These are phyloP conservation scores for Termitomyces sp. DNA, from an alignment of 768 basidiomycete genomes.

Conservation along the genomic window DNA sequence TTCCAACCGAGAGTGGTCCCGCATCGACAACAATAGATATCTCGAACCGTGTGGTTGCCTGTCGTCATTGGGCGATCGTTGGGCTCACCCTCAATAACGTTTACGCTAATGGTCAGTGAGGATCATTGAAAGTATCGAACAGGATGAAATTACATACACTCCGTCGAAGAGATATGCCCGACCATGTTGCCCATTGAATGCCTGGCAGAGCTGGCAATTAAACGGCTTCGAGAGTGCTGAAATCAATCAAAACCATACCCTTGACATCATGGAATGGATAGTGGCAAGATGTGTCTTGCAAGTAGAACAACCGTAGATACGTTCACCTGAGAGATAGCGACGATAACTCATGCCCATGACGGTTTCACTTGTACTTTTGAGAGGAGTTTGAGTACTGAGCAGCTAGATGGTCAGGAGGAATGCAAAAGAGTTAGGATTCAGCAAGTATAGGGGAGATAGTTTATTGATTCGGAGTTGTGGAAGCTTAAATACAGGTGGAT, in stretches of 20 bases:
- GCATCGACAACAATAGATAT: constrained; percentile 93
- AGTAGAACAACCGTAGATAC: constrained; percentile 82
- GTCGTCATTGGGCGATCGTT: constrained; percentile 96
- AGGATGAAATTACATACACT: constrained; percentile 57
- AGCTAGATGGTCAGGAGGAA: neutral
- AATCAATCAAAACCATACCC: constrained; percentile 42
- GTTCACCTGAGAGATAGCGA: constrained; percentile 77
- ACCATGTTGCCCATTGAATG: constrained; percentile 96
- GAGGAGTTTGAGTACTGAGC: neutral
- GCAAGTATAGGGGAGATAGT: neutral
- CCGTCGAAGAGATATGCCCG: constrained; percentile 90
- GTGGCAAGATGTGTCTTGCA: constrained; percentile 92
- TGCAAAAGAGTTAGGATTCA: neutral
- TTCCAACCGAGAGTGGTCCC: constrained; percentile 90
- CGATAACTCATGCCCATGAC: constrained; percentile 88
- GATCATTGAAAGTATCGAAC: constrained; percentile 5
- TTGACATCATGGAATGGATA: constrained; percentile 85
- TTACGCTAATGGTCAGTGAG: constrained; percentile 55
- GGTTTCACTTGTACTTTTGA: constrained; percentile 8
- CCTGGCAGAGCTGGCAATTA: constrained; percentile 39
- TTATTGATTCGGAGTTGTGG: constrained; percentile 14
- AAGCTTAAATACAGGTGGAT: constrained; percentile 17
- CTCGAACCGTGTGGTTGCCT: constrained; percentile 92
- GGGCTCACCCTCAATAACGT: constrained; percentile 84
- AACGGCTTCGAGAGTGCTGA: constrained; percentile 7